Percentiles rank a stretch among this genome's conserved stretches.
Conservation (phyloP, 768 basidiomycete genomes). For the Pseudohyphozyma bogoriensis region DNA sequence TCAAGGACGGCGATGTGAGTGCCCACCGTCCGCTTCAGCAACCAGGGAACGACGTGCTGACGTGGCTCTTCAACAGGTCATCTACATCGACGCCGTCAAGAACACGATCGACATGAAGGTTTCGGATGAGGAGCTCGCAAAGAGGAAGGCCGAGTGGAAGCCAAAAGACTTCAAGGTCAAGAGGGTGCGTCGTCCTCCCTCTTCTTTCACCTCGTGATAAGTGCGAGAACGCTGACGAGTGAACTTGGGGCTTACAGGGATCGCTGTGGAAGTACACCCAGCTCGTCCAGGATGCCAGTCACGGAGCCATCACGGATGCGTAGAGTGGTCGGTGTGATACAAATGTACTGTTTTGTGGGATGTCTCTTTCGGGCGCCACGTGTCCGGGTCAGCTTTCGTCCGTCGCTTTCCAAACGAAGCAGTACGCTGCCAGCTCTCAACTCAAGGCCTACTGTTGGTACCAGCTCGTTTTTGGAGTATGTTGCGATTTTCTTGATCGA, state of each 20-base stretch:
- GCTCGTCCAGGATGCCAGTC: constrained; percentile 78
- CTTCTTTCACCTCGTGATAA: background rate
- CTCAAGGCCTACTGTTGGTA: too few species aligned
- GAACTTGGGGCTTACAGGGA: constrained; percentile 41
- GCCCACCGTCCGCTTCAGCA: background rate
- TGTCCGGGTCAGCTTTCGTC: too few species aligned
- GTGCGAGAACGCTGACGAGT: background rate
- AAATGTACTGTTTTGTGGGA: too few species aligned
- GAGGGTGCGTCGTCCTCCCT: constrained; percentile 36
- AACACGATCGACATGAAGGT: constrained; percentile 70
- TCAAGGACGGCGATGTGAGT: constrained; percentile 35
- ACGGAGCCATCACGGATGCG: constrained; percentile 82
- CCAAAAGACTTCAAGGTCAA: constrained; percentile 74
- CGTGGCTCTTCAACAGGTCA: constrained; percentile 36
- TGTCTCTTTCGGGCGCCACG: too few species aligned
- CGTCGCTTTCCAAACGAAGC: too few species aligned
- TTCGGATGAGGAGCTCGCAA: constrained; percentile 64
- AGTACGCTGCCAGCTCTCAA: too few species aligned
- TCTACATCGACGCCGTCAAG: constrained; percentile 76
- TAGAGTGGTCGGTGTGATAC: too few species aligned
- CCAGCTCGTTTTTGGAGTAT: too few species aligned
- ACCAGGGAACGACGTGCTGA: background rate
- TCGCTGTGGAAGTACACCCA: constrained; percentile 47
- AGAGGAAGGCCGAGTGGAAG: constrained; percentile 61
- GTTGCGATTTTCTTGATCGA: too few species aligned